Percentiles rank a stretch among this genome's conserved stretches.
Conservation (phyloP, 768 basidiomycete genomes). For the Rhodotorula graminis region DNA sequence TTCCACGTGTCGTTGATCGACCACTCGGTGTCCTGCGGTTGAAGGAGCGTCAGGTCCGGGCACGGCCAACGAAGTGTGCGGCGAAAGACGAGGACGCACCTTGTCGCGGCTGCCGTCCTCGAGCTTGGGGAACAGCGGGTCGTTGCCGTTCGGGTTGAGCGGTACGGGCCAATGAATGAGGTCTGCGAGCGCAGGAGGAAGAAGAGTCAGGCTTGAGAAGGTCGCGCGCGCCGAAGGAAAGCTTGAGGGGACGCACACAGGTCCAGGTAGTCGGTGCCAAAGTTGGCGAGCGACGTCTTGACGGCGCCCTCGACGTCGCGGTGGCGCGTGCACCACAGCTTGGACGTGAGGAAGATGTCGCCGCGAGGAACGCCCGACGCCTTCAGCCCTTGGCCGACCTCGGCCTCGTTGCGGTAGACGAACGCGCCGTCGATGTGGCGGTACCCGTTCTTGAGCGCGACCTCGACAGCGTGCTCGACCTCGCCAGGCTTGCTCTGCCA, state of each 20-base stretch:
- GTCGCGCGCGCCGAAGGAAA: too few relatives aligned
- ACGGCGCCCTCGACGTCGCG: constrained; percentile 59
- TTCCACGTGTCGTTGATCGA: constrained; percentile 68
- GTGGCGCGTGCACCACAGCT: constrained; percentile 54
- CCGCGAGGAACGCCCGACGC: constrained; percentile 66
- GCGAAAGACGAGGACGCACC: too few relatives aligned
- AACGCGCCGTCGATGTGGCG: constrained; percentile 47
- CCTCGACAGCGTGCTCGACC: constrained; percentile 73
- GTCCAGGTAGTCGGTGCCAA: constrained; percentile 72
- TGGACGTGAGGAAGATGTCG: constrained; percentile 69
- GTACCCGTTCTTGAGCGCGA: constrained; percentile 67
- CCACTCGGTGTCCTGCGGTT: constrained; percentile 42
- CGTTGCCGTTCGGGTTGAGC: constrained; percentile 53
- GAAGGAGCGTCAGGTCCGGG: too few relatives aligned
- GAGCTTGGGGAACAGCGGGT: constrained; percentile 36
- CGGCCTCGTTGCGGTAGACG: constrained; percentile 44
- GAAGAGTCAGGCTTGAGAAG: background rate
- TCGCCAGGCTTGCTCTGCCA: constrained; percentile 44
- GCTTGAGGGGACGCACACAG: constrained; percentile 49
- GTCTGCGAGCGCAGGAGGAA: background rate
- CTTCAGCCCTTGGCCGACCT: constrained; percentile 76
- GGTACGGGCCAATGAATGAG: constrained; percentile 81
- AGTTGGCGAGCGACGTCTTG: constrained; percentile 61
- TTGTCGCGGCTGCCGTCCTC: constrained; percentile 24
- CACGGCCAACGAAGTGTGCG: too few relatives aligned